Evolutionary conservation across 495 filamentous ascomycete species (phyloP), one percentile per base, ranked within the genome.

Genomic region (Tetracladium setigerum): DNA sequence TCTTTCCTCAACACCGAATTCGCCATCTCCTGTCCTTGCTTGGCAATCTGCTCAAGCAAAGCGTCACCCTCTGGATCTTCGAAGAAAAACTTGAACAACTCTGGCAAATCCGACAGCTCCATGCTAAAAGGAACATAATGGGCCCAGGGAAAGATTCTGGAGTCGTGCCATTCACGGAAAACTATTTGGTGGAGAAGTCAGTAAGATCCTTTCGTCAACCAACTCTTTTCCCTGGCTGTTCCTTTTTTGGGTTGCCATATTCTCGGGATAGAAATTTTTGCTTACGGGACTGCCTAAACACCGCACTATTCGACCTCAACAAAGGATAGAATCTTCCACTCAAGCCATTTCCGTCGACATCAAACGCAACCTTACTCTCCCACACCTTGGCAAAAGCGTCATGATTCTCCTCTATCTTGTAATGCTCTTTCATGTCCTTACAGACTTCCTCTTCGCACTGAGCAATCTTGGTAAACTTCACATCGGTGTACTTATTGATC

Each of bases 111-210:
- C 24, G 65, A 53, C 61, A 75, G 62, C 22, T 57, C 56, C 42
- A 66, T 59, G 33, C 64, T 72, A 37, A 73, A 59, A 0, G 70
- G 72, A 27, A 79, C 62, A 42, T 70, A 79, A 50, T 78, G 76
- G 12, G 73, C 58, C 76, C 77, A 79, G 0, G 76, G 71, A 12
- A 69, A 35, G 15, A 79, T 61, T 5, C 75, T 63, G 9, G 74
- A 71, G 43, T 77, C 73, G 48, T 78, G 77, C 77, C 75, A 79
- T 57, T 81, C 77, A n/a, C 65, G 58, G 12, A 77, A 61, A 4
- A 76, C 38, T 0, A 67, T 76, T 45, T 71, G 63, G 46, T 75
- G 76, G 14, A 79, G 49, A 3, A 67, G 66, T 1, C 57, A 50
- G 15, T 61, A 63, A 11, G 22, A 27, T 27, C 22, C 7, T 27